Evolutionary conservation across 441 rosid genomes (phyloP), one percentile per base, ranked within the genome.

Genomic region (Brassica hybrid): DNA sequence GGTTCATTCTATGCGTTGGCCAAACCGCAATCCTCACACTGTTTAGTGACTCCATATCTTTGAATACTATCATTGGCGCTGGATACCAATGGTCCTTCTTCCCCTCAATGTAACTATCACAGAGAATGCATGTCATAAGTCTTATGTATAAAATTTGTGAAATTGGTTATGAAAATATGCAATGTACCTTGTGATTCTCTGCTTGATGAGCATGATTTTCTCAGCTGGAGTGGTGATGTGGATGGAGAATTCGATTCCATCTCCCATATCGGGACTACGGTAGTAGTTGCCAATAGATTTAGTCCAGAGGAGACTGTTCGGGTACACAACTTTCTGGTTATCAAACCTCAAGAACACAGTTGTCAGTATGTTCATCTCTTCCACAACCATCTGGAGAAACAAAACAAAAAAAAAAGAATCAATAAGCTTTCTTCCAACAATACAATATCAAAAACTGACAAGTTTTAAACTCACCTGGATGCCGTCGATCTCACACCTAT

Each of bases 201-300:
- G 89, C 50, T 85, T 90, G 69, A 88, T 87, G 34, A 76, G 74
- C 18, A 84, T 77, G 41, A 90, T 85, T 75, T 87, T 88, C 72
- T 90, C 95, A 0, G 88, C 83, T 4, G 95, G 93, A 65, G 95
- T 90, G 21, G 91, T 25, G 10, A 90, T 64, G 54, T 90, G 95
- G 76, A 90, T 70, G 69, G 85, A 84, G 80, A 90, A 90, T 65
- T 90, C 95, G 1, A 90, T 82, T 6, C 75, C 87, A 10, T 90
- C 95, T 69, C 93, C 91, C 93, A 90, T 90, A 59, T 86, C 93
- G 0, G 95, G 95, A 73, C 93, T 90, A 21, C 91, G 91, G 71
- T 90, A 88, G 71, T 81, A 90, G 76, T 90, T 90, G 19, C 86
- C 77, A 6, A 90, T 86, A 27, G 91, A 82, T 84, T 80, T 88